These are phyloP conservation scores for Amaranthus palmeri DNA, from an alignment of 148 eudicot species.

Conservation along the genomic window DNA sequence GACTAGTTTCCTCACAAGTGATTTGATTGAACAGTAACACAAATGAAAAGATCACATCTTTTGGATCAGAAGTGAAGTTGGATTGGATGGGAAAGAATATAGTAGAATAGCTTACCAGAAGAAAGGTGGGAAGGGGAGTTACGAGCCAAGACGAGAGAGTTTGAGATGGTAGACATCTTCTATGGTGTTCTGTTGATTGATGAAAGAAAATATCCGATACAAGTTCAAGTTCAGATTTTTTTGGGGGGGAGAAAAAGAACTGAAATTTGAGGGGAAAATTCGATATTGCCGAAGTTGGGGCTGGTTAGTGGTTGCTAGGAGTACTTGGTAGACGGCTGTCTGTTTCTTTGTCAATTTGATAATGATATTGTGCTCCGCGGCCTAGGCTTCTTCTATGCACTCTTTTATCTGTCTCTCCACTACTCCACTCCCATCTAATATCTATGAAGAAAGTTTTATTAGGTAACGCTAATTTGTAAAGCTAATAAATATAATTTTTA, in stretches of 20 bases:
- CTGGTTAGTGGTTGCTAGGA: background rate
- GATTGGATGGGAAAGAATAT: background rate
- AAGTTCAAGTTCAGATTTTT: background rate
- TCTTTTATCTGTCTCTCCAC: too few species aligned
- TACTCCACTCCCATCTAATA: too few species aligned
- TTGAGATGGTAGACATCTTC: conserved; percentile 38
- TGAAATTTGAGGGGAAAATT: background rate
- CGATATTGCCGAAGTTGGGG: background rate
- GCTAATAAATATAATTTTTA: too few species aligned
- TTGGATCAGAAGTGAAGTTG: background rate
- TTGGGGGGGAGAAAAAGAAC: background rate
- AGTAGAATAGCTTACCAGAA: conserved; percentile 30
- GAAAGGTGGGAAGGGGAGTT: conserved; percentile 30
- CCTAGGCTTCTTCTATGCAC: background rate
- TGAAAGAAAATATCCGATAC: background rate
- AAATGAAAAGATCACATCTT: conserved; percentile 7
- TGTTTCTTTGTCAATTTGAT: background rate
- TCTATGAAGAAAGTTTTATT: too few species aligned
- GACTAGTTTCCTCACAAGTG: background rate
- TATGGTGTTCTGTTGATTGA: background rate
- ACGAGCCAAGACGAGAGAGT: conserved; percentile 35
- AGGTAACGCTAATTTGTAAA: too few species aligned
- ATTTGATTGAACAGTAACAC: background rate
- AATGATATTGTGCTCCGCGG: background rate
- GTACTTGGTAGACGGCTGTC: too few species aligned